Evolutionary conservation across 345 rosid species (phyloP), one percentile per base, ranked within the genome.

Genomic region (Camelina sativa): DNA sequence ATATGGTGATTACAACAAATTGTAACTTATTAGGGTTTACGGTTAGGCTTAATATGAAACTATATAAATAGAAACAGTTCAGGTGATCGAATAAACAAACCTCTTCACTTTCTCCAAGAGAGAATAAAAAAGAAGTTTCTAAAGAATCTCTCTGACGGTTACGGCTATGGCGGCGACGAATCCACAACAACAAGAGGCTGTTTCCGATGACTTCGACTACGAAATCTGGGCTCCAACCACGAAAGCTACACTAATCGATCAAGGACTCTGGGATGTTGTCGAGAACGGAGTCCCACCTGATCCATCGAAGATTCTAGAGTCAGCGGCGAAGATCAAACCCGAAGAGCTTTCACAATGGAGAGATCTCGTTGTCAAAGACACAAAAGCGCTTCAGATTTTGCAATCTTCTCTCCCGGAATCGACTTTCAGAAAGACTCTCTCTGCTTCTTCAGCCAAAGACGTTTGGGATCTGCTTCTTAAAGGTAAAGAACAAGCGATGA

Each of bases 251-350:
- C 25, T 67, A 7, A 23, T 9, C 2, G 43, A 55, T 63, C 4
- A 55, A 69, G 73, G 54, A 41, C 63, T 69, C 2, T 69, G 73
- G 73, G 43, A 69, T 3, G 73, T 69, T 4, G 73, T 69, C 3
- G 73, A 69, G 6, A 69, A 16, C 19, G 73, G 63, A 69, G 54
- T 56, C 57, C 56, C 57, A 0, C 57, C 47, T 0, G 56, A 70
- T 46, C 74, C 74, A 9, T 11, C 46, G 7, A 69, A 56, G 54
- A 12, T 11, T 16, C 73, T 62, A 11, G 52, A 69, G 8, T 8
- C 7, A 16, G 6, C 54, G 1, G 43, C 54, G 2, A 16, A 38
- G 13, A 55, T 69, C 7, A 19, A 28, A 69, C 3, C 30, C 19
- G 13, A 25, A 16, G 41, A 69, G 0, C 73, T 55, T 2, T 41